Percentiles rank a stretch among this genome's conserved stretches.
Evolutionary conservation across 495 filamentous ascomycete genomes (phyloP).

Genomic region (Talaromyces nanjingensis): DNA sequence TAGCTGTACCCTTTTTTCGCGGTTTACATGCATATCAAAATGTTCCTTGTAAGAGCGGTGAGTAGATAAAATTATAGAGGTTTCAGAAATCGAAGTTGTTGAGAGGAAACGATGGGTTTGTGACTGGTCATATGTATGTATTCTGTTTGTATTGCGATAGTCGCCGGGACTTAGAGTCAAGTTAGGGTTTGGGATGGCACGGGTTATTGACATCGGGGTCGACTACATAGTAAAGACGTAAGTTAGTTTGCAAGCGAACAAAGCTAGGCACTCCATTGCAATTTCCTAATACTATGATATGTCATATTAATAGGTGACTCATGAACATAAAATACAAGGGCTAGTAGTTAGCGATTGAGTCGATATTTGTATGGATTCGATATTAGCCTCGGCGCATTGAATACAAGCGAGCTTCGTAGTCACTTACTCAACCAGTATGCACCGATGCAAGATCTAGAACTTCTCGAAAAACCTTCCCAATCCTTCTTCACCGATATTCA

Average conservation of each 20-base stretch:
- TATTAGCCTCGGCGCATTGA: neutral
- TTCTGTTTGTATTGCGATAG: neutral
- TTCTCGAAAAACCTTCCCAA: neutral
- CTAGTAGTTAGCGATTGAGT: neutral
- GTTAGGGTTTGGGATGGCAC: neutral
- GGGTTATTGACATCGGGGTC: neutral
- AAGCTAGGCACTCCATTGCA: neutral
- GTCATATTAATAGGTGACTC: neutral
- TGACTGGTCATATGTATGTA: neutral
- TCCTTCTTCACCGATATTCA: neutral
- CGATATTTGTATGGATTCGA: neutral
- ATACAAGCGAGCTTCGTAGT: too few relatives aligned
- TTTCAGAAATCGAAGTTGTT: neutral
- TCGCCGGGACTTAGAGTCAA: neutral
- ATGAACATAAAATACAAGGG: neutral
- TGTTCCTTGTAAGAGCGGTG: conserved; percentile 4
- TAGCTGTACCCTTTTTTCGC: neutral
- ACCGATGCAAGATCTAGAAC: neutral
- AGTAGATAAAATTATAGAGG: neutral
- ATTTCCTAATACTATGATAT: neutral
- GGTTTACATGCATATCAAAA: neutral
- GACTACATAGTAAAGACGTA: neutral
- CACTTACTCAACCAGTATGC: neutral
- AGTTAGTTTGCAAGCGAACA: neutral
- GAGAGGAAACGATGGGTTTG: neutral